phyloP scores from a whole-genome alignment of 495 filamentous ascomycete genomes.

The Penicillium herquei region DNA sequence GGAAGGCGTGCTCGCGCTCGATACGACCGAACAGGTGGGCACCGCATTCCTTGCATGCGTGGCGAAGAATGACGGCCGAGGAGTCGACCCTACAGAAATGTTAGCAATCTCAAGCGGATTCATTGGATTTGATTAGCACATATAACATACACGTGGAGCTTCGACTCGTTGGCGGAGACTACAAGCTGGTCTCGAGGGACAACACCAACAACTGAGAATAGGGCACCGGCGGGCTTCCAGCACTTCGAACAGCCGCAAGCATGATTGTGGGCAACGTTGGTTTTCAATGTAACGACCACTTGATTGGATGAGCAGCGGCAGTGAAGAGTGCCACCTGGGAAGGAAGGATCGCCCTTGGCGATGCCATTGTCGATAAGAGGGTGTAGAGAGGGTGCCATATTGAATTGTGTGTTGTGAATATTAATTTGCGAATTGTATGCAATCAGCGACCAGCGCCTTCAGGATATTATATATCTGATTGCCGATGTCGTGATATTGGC shows the following conservation, averaged over 20 bases:
- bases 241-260: slow-evolving; percentile 65
- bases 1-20: slow-evolving; percentile 59
- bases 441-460: neutral
- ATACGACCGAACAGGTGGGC: slow-evolving; percentile 59
- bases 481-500: neutral
- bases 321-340: slow-evolving; percentile 52
- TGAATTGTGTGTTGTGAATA: slow-evolving; percentile 2
- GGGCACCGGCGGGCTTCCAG: slow-evolving; percentile 57
- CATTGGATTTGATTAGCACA: neutral
- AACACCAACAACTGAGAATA: slow-evolving; percentile 60
- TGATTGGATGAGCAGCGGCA: slow-evolving; percentile 52
- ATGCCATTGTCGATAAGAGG: slow-evolving; percentile 58
- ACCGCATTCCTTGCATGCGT: slow-evolving; percentile 57
- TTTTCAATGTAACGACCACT: slow-evolving; percentile 49
- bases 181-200: slow-evolving; percentile 44
- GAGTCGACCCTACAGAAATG: slow-evolving; percentile 35
- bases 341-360: slow-evolving; percentile 41
- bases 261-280: slow-evolving; percentile 62
- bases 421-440: too few relatives aligned
- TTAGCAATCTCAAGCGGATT: neutral
- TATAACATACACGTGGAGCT: slow-evolving; percentile 44
- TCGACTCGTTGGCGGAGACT: slow-evolving; percentile 50
- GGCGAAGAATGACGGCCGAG: slow-evolving; percentile 52
- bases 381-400: slow-evolving; percentile 48
- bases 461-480: too few relatives aligned